phyloP scores from a whole-genome alignment of 345 rosid species.

The Trapa bicornis region DNA sequence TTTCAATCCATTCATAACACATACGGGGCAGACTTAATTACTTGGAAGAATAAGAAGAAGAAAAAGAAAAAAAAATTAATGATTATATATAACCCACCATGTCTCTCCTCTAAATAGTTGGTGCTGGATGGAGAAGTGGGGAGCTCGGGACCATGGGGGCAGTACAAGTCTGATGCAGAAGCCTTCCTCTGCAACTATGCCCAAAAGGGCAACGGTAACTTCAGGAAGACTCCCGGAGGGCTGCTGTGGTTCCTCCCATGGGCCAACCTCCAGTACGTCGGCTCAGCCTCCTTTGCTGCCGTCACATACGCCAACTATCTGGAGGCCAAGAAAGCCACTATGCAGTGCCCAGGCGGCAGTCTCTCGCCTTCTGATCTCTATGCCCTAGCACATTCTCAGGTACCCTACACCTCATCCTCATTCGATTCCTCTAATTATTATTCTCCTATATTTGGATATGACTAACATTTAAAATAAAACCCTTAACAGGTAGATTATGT shows the following conservation, averaged over 20 bases:
- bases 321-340: constrained; percentile 12
- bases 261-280: constrained; percentile 22
- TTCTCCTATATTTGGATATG: too few relatives aligned
- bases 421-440: too few relatives aligned
- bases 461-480: too few relatives aligned
- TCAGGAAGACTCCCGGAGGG: constrained; percentile 24
- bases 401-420: too few relatives aligned
- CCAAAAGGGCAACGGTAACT: constrained; percentile 29
- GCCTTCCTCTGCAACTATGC: constrained; percentile 35
- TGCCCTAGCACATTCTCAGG: constrained; percentile 32
- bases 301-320: constrained; percentile 20
- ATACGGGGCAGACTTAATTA: too few relatives aligned
- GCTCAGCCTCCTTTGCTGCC: constrained; percentile 19
- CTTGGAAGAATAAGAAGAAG: too few relatives aligned
- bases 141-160: constrained; percentile 7
- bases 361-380: constrained; percentile 19
- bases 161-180: constrained; percentile 33
- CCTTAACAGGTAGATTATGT: constrained; percentile 31
- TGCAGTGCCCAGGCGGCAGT: constrained; percentile 26
- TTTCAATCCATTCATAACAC: too few relatives aligned
- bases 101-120: constrained; percentile 12
- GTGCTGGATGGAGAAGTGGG: constrained; percentile 12
- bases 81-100: too few relatives aligned
- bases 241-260: constrained; percentile 18
- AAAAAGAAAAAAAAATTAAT: too few relatives aligned